phyloP scores from a whole-genome alignment of 257 asterid species.

The Rubia yunnanensis region DNA sequence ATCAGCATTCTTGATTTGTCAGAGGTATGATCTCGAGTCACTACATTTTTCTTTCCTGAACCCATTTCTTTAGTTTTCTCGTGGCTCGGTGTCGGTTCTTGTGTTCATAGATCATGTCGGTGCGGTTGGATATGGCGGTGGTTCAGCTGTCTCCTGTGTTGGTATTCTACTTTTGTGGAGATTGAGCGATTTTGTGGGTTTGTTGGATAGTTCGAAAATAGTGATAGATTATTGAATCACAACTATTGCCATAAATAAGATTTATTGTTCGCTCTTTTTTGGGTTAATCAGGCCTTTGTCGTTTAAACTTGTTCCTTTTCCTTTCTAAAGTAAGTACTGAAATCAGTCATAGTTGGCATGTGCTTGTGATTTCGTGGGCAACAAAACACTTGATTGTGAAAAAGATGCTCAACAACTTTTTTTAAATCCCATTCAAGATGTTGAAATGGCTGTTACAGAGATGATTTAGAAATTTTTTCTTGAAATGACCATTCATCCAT shows the following conservation, averaged over 20 bases:
- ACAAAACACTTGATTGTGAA: not conserved
- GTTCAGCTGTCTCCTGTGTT: not conserved
- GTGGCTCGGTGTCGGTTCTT: not conserved
- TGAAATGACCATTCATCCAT: not conserved
- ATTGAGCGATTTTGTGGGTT: not conserved
- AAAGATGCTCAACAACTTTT: not conserved
- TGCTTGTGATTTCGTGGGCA: not conserved
- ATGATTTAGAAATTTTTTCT: not conserved
- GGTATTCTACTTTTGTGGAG: not conserved
- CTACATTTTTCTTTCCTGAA: not conserved
- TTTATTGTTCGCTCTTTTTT: not conserved
- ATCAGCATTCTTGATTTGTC: conserved; percentile 12
- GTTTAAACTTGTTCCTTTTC: not conserved
- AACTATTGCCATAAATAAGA: not conserved
- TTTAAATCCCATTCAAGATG: not conserved
- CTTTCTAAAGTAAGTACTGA: not conserved
- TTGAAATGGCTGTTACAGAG: not conserved
- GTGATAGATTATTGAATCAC: not conserved
- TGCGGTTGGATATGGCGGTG: conserved; percentile 1
- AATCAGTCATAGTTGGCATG: not conserved
- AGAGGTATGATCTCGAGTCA: conserved; percentile 12
- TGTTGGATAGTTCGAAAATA: no score
- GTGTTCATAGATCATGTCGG: not conserved
- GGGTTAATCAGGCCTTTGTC: not conserved
- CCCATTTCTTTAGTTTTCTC: not conserved